These are phyloP conservation scores for Echinosophora koreensis DNA, from an alignment of 306 rosid genomes.

Conservation along the genomic window DNA sequence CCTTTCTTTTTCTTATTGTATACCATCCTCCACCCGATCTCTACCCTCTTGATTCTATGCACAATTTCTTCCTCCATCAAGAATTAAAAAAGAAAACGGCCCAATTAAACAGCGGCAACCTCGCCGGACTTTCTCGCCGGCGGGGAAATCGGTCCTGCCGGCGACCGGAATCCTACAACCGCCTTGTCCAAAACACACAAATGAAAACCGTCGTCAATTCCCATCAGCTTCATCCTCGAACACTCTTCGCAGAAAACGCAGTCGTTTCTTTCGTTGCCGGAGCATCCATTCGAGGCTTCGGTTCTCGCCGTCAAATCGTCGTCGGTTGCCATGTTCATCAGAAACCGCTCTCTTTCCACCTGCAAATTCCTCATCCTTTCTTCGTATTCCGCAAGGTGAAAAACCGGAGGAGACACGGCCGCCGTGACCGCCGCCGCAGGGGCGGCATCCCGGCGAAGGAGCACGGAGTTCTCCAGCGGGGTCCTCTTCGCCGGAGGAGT, in stretches of 20 bases:
- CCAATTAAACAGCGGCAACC: neutral
- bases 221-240: constrained; percentile 40
- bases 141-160: constrained; percentile 73
- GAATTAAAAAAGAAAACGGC: neutral
- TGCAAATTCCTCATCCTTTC: constrained; percentile 38
- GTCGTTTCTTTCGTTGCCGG: too few relatives aligned
- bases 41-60: neutral
- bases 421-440: neutral
- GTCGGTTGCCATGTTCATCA: constrained; percentile 44
- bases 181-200: constrained; percentile 63
- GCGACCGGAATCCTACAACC: constrained; percentile 54
- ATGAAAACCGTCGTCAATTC: constrained; percentile 56
- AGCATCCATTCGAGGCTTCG: neutral
- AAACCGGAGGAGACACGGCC: neutral
- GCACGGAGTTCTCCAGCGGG: constrained; percentile 20
- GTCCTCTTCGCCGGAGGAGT: neutral
- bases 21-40: constrained; percentile 48
- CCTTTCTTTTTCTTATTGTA: constrained; percentile 45
- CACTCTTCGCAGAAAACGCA: constrained; percentile 54
- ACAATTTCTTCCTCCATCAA: neutral
- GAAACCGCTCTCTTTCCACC: constrained; percentile 47
- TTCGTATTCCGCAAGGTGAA: constrained; percentile 46
- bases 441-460: constrained; percentile 3
- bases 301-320: neutral
- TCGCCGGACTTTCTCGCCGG: constrained; percentile 53